These are phyloP conservation scores for Delphinella strobiligena DNA, from an alignment of 2,329 filamentous ascomycete genomes.

Conservation along the genomic window DNA sequence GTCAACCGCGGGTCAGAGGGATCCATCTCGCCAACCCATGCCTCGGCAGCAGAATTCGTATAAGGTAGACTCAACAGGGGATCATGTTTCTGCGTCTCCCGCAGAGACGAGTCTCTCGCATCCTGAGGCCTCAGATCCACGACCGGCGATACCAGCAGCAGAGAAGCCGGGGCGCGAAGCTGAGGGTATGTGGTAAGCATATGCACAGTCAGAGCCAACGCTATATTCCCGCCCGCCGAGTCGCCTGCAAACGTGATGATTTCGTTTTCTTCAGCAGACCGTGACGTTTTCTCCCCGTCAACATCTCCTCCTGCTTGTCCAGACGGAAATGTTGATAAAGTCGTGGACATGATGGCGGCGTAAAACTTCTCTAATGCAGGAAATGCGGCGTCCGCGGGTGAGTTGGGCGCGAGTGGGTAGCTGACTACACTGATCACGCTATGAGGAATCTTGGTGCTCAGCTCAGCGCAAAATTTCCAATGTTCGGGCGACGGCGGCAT, in stretches of 20 bases:
- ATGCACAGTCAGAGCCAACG: constrained; percentile 29
- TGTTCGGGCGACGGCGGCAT: constrained; percentile 38
- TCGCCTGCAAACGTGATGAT: constrained; percentile 41
- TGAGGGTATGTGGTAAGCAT: constrained; percentile 22
- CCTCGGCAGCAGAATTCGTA: constrained; percentile 29
- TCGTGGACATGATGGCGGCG: constrained; percentile 24
- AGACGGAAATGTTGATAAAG: neutral
- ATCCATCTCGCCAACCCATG: constrained; percentile 31
- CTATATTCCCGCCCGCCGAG: constrained; percentile 44
- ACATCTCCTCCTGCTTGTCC: too few relatives aligned
- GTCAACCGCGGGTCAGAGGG: constrained; percentile 35
- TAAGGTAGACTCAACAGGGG: constrained; percentile 33
- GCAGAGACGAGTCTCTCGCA: constrained; percentile 20
- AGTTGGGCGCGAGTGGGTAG: constrained; percentile 42
- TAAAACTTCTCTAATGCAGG: constrained; percentile 37
- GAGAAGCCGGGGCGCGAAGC: constrained; percentile 19
- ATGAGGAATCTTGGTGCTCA: constrained; percentile 30
- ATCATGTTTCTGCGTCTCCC: constrained; percentile 28
- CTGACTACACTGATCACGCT: constrained; percentile 37
- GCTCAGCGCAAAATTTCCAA: constrained; percentile 38
- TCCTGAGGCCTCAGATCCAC: constrained; percentile 38
- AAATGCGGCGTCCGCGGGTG: constrained; percentile 37
- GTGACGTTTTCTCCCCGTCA: neutral
- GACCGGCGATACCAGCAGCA: constrained; percentile 37
- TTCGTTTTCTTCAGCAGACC: constrained; percentile 28